Conservation (phyloP, 148 eudicot species). For the Rhododendron henanense region DNA sequence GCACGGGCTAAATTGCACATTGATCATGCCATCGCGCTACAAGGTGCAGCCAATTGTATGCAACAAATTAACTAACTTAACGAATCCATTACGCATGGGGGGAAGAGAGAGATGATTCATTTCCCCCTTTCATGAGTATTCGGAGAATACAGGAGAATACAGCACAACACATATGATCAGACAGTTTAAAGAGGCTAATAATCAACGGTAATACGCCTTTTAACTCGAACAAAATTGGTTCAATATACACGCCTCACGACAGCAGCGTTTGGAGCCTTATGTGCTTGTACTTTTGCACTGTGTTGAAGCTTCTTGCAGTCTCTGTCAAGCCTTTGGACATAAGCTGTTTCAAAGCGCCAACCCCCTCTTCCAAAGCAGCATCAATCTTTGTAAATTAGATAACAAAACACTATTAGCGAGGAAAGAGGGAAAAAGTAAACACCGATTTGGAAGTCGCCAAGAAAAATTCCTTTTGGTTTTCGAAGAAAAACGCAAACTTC, state of each 20-base stretch:
- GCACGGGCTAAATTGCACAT: background rate
- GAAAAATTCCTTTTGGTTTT: background rate
- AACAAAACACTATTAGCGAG: background rate
- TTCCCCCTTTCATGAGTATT: background rate
- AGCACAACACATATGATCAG: background rate
- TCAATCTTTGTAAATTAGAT: conserved; percentile 44
- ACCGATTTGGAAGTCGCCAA: background rate
- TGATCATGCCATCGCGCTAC: background rate
- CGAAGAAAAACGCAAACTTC: background rate
- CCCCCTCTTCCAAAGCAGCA: conserved; percentile 73
- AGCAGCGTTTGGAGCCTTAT: conserved; percentile 43
- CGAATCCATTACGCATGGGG: background rate
- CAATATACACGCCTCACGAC: background rate
- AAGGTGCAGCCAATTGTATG: background rate
- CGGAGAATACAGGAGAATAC: background rate
- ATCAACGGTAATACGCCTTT: background rate
- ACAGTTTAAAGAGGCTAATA: background rate
- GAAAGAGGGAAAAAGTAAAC: background rate
- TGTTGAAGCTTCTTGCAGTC: conserved; percentile 67
- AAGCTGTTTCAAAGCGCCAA: conserved; percentile 47
- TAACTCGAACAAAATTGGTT: background rate
- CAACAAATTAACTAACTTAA: background rate
- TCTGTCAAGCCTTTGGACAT: conserved; percentile 57
- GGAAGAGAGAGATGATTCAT: background rate
- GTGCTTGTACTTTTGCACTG: conserved; percentile 90